These are phyloP conservation scores for Ascochyta fabae DNA, from an alignment of 2,329 filamentous ascomycete genomes.

Conservation along the genomic window DNA sequence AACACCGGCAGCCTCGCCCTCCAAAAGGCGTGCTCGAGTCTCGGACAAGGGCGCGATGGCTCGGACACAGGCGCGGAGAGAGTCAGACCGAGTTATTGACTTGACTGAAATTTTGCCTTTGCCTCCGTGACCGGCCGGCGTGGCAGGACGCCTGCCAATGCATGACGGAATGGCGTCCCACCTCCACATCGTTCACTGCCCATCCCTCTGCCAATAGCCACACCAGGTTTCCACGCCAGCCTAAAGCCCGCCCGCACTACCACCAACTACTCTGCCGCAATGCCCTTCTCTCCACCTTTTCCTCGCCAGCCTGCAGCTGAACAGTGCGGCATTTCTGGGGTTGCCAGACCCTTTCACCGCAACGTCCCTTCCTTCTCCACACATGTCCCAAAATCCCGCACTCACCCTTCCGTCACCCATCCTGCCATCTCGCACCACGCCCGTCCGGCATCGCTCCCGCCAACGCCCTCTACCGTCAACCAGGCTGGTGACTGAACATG, in stretches of 20 bases:
- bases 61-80: conserved; percentile 5
- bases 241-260: conserved; percentile 17
- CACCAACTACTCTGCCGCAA: conserved; percentile 22
- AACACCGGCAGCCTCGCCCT: not conserved
- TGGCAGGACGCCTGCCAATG: conserved; percentile 8
- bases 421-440: not conserved
- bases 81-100: conserved; percentile 11
- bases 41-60: conserved; percentile 7
- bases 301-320: conserved; percentile 24
- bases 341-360: conserved; percentile 29
- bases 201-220: conserved; percentile 22
- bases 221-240: conserved; percentile 19
- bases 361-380: conserved; percentile 13
- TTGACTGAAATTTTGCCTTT: conserved; percentile 5
- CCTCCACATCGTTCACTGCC: conserved; percentile 26
- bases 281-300: conserved; percentile 25
- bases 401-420: not conserved
- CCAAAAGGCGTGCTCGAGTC: conserved; percentile 2
- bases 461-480: not conserved
- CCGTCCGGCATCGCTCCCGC: not conserved
- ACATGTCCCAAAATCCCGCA: not conserved
- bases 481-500: conserved; percentile 31
- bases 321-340: conserved; percentile 30
- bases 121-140: conserved; percentile 12
- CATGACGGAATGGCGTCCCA: conserved; percentile 24